Percentiles rank a stretch among this genome's conserved stretches.
These are phyloP conservation scores for Setomelanomma holmii DNA, from an alignment of 2,329 filamentous ascomycete species.

Conservation along the genomic window DNA sequence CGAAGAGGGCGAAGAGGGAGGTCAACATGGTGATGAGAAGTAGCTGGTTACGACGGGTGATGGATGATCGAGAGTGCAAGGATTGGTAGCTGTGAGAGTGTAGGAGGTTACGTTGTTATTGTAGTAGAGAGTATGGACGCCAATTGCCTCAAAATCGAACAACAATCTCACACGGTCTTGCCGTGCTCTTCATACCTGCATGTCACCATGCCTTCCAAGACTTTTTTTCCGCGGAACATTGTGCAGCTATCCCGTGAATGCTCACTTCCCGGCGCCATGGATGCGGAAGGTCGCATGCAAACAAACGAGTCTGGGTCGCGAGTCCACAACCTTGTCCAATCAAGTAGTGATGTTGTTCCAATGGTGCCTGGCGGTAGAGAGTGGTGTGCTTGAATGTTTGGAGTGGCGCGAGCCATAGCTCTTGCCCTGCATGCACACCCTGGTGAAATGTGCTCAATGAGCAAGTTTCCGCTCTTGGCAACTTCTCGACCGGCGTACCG, in stretches of 20 bases:
- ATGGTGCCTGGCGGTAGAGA: not conserved
- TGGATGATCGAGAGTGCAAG: too few relatives aligned
- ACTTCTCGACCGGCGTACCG: not conserved
- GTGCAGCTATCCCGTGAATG: not conserved
- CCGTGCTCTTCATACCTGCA: slow-evolving; percentile 14
- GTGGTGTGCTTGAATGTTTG: not conserved
- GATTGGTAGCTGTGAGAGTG: not conserved
- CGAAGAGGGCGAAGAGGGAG: slow-evolving; percentile 25
- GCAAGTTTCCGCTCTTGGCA: slow-evolving; percentile 33
- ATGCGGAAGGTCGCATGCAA: slow-evolving; percentile 9
- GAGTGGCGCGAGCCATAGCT: slow-evolving; percentile 38
- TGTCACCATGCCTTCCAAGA: not conserved
- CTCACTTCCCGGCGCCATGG: slow-evolving; percentile 11
- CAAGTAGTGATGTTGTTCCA: not conserved
- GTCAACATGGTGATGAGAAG: slow-evolving; percentile 24
- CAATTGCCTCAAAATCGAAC: not conserved
- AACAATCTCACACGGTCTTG: slow-evolving; percentile 5
- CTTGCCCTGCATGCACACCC: slow-evolving; percentile 21
- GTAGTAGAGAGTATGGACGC: not conserved
- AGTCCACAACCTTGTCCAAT: not conserved
- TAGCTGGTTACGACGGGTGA: too few relatives aligned
- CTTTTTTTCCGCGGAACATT: not conserved
- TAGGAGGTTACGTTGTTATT: not conserved
- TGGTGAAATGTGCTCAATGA: slow-evolving; percentile 35
- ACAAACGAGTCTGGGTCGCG: slow-evolving; percentile 1